Evolutionary conservation across 768 basidiomycete species (phyloP).

Genomic region (Lactifluus pinguis): DNA sequence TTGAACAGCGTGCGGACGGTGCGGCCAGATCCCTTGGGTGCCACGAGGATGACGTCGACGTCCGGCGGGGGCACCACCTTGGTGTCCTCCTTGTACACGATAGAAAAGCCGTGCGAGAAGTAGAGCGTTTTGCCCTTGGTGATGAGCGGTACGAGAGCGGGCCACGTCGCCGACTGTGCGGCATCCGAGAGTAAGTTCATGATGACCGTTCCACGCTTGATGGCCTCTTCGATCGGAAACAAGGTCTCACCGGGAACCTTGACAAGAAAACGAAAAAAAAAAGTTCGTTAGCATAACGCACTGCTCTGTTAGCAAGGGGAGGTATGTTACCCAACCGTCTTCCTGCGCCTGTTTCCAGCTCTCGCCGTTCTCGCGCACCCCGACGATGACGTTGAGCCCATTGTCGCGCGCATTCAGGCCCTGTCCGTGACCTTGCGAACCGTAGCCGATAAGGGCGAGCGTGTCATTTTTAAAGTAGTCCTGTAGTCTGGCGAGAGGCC

Average conservation of each 20-base stretch:
- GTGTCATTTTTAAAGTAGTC: conserved; percentile 99
- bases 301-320: too few relatives aligned
- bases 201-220: conserved; percentile 92
- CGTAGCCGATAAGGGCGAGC: conserved; percentile 97
- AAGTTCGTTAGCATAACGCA: too few relatives aligned
- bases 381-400: conserved; percentile 95
- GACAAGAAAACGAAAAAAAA: neutral
- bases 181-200: conserved; percentile 99
- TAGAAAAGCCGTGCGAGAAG: conserved; percentile 99
- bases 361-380: conserved; percentile 94
- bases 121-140: conserved; percentile 99
- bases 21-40: conserved; percentile 97
- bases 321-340: conserved; percentile 81
- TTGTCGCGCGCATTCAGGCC: conserved; percentile 99
- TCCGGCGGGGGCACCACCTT: conserved; percentile 85
- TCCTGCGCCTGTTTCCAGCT: conserved; percentile 93
- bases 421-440: conserved; percentile 98
- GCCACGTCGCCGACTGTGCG: conserved; percentile 97
- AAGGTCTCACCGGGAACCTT: conserved; percentile 94
- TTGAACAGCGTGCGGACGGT: conserved; percentile 99
- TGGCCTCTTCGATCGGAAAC: conserved; percentile 97
- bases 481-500: conserved; percentile 96
- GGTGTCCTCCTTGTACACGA: conserved; percentile 97
- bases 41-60: conserved; percentile 98
- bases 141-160: conserved; percentile 81